Base-by-base conservation (phyloP, 1,284 basidiomycete genomes). In the Testicularia cyperi region DNA sequence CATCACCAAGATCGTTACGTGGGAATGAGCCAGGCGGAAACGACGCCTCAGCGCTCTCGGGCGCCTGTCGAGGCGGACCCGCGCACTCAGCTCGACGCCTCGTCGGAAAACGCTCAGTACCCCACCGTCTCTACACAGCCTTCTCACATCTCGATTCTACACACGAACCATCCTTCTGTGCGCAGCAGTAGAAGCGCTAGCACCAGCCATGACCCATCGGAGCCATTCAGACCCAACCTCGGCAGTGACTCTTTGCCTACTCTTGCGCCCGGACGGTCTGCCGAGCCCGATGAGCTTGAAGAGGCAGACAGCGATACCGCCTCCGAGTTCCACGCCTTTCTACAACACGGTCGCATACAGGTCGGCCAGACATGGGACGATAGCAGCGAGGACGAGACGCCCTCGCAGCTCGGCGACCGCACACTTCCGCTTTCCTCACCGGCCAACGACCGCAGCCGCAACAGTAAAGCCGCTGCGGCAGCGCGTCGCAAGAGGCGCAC, bases 311-410 rank as follows among this genome's bases (percentile, higher is more conserved):
- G 46, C 42, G 52, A 63, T 21, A 33, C 38, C n/a, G 46, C 57
- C 9, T 61, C 57, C 19, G 57, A 61, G 6, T 54, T 43, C 14
- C 45, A 63, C 15, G 39, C 45, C 2, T 49, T 51, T 31, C 24
- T 58, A 38, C 58, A 45, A 15, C 45, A 58, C 23, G 55, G 58
- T 6, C 53, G 51, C 14, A 63, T 63, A 22, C 42, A 63, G 7
- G 60, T 66, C 31, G 52, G 53, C 0, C 37, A 52, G 21, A 41
- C 60, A 7, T 66, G 63, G 63, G 63, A 66, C 30, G 63, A 66
- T 6, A 63, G 58, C 42, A 60, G 58, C 39, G 63, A 66, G 10
- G 63, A 66, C 26, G 63, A 66, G 5, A 60, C 36, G 18, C 22
- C 32, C 6, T 27, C 6, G 14, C 29, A 46, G 20, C 21, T 37